Percentiles rank a stretch among this genome's conserved stretches.
phyloP scores from a whole-genome alignment of 1,139 yeast species.

The Hyphopichia khmerensis region DNA sequence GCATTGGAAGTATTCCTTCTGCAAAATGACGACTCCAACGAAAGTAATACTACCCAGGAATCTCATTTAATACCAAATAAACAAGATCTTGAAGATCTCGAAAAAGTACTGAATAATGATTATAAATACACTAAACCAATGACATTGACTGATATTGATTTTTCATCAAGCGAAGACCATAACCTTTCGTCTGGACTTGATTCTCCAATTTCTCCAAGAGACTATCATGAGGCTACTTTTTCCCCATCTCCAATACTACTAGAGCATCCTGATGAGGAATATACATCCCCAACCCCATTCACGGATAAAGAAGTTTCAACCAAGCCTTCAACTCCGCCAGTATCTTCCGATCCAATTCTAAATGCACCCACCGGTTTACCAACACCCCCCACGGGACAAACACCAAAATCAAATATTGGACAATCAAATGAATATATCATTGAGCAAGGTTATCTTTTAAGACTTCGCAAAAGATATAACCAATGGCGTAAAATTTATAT shows the following conservation, averaged over 20 bases:
- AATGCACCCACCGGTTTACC: background rate
- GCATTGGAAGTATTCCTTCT: slow-evolving; percentile 27
- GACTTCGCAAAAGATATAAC: slow-evolving; percentile 42
- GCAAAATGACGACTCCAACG: background rate
- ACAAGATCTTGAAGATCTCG: too few relatives aligned
- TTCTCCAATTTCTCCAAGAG: slow-evolving; percentile 3
- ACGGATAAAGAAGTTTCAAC: background rate
- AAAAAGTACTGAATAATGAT: too few relatives aligned
- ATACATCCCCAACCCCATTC: background rate
- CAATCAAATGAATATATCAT: slow-evolving; percentile 33
- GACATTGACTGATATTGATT: background rate
- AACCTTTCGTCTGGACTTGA: slow-evolving; percentile 25
- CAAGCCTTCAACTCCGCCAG: background rate
- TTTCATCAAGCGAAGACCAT: slow-evolving; percentile 8
- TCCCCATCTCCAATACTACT: slow-evolving; percentile 6
- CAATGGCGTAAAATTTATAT: slow-evolving; percentile 50
- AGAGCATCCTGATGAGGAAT: slow-evolving; percentile 6
- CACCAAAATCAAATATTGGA: background rate
- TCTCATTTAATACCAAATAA: background rate
- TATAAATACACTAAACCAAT: background rate
- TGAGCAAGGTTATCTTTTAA: slow-evolving; percentile 40
- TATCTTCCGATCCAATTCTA: background rate
- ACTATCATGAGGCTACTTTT: slow-evolving; percentile 8
- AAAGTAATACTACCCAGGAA: slow-evolving; percentile 1
- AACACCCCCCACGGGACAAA: background rate